Evolutionary conservation across 2,329 filamentous ascomycete genomes (phyloP), one percentile per base, ranked within the genome.

Genomic region (Fusarium citri): DNA sequence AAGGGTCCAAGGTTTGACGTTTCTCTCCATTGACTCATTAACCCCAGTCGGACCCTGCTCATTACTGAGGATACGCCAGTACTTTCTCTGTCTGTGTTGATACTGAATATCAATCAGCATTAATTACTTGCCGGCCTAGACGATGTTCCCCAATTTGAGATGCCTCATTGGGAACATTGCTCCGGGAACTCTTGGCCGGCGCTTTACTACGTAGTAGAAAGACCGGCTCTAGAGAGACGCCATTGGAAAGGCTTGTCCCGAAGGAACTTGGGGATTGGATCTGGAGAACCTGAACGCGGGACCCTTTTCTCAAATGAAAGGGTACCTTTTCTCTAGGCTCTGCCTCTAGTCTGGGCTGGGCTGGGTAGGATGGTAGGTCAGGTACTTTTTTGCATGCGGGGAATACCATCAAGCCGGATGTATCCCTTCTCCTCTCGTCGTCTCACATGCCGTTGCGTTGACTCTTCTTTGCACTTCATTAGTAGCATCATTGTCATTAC

Each of bases 311-410:
- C 16, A 37, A n/a, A 37, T 37, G 59, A 20, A 40, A 28, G 46
- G 40, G 30, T 37, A 37, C 31, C 47, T 26, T 18, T 51, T 16
- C 49, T 51, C n/a, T 40, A 20, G 48, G 31, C 31, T 37, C 18
- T 40, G 15, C 20, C 20, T 23, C 31, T 51, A 51, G 49, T 26
- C 25, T 41, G 40, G 45, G 48, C 31, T 34, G 31, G 31, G 31
- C 16, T 34, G 31, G 31, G 31, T 37, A 37, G 31, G 16, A 37
- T 16, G 16, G 31, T 60, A 63, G 58, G 54, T 66, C 56, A 65
- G 68, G 66, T 74, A 74, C 72, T 74, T 74, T 74, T 59, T 40
- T 28, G 50, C 34, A 25, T 57, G 48, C 54, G 56, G 60, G 60
- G 51, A 65, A 66, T 63, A 55, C 50, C 59, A 48, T 49, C 34